Evolutionary conservation across 805 yeast genomes (phyloP), one percentile per base, ranked within the genome.

Genomic region (Kluyveromyces lactis): DNA sequence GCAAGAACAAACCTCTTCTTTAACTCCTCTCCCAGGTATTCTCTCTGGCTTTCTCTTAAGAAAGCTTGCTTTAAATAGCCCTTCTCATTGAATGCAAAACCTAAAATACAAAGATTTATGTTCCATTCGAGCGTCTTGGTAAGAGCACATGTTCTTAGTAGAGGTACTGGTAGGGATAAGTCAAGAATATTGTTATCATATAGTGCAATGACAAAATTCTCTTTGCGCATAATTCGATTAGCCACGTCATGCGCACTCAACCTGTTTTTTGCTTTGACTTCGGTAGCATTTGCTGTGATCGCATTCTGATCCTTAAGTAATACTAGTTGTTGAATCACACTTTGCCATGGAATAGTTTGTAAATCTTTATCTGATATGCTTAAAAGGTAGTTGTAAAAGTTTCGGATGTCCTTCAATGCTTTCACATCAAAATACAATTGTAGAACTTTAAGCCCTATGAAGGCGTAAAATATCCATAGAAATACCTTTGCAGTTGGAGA

Each of bases 61-160:
- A 90, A 77, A 13, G 69, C 64, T 10, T 78, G 77, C 40, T 87
- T 77, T 12, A 92, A 64, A 51, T 86, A 95, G 0, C 97, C 97
- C 27, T 79, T 73, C 23, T 75, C 75, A 53, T 83, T 85, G 64
- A 92, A 92, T 0, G 83, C 79, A 58, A 77, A 89, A 42, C 92
- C 95, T 55, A 85, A 73, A 11, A 92, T 75, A 55, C 97, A 90
- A 17, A 92, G 66, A 50, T 85, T 85, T 41, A 92, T 67, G 57
- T 90, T 90, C 97, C 97, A 92, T 53, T 92, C 98, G 47, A 92
- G 63, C 2, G 96, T 86, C 48, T 82, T 80, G 0, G 98, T 90
- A 23, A 92, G 64, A 10, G 71, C 63, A 32, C 60, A 64, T 4
- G 62, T 53, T 11, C 62, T 60, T 26, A 64, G 61, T 3, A 68